phyloP scores from a whole-genome alignment of 2,329 filamentous ascomycete species.

The Gnomoniopsis smithogilvyi region DNA sequence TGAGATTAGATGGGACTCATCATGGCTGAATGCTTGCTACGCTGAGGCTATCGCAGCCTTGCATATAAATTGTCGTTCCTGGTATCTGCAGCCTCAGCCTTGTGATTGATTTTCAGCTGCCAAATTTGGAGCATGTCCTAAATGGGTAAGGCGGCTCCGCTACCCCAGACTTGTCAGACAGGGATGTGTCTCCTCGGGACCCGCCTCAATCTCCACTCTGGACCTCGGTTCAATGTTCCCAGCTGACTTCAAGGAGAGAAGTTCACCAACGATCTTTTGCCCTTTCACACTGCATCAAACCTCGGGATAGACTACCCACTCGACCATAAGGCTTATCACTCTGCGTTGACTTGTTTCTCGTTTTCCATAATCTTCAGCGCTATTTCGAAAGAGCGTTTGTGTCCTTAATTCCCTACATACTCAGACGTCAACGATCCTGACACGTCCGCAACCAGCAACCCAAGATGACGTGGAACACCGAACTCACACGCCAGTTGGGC shows the following conservation, averaged over 20 bases:
- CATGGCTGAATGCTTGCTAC: too few relatives aligned
- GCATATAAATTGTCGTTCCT: not conserved
- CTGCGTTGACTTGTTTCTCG: too few relatives aligned
- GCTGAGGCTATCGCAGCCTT: too few relatives aligned
- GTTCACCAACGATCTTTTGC: not conserved
- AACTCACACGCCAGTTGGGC: conserved; percentile 17
- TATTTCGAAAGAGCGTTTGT: too few relatives aligned
- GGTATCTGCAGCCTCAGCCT: not conserved
- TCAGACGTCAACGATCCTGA: not conserved
- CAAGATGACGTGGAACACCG: conserved; percentile 19
- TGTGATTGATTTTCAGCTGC: not conserved
- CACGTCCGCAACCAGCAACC: not conserved
- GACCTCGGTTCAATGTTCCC: not conserved
- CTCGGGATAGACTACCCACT: not conserved
- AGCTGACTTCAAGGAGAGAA: not conserved
- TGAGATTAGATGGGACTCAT: too few relatives aligned
- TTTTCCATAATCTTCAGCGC: too few relatives aligned
- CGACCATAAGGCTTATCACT: too few relatives aligned
- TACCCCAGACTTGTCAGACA: not conserved
- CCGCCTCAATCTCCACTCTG: not conserved
- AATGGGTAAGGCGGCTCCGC: not conserved
- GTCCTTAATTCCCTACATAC: too few relatives aligned
- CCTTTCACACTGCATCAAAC: not conserved
- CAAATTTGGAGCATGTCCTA: not conserved
- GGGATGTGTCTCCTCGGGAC: not conserved